Percentiles rank a stretch among this genome's conserved stretches.
phyloP scores from a whole-genome alignment of 208 protist species.

The Crithidia mellificae region DNA sequence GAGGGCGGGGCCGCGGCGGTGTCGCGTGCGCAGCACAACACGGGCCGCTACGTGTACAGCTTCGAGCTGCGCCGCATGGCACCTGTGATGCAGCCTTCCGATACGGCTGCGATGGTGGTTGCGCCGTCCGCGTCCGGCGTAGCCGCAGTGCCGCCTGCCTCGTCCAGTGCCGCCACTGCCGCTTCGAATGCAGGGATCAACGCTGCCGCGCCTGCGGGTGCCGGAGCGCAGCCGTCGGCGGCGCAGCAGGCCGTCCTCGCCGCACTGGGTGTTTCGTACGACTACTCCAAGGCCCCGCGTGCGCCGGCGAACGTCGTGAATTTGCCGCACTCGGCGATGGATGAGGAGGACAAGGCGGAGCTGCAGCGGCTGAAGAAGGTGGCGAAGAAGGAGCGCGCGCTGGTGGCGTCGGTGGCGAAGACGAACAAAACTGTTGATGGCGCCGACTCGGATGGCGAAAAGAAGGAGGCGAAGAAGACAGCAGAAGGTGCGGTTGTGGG shows the following conservation, averaged over 20 bases:
- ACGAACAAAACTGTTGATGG: background rate
- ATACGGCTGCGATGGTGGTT: background rate
- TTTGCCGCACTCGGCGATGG: slow-evolving; percentile 30
- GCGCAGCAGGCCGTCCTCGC: slow-evolving; percentile 35
- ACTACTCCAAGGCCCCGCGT: slow-evolving; percentile 39
- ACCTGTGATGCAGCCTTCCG: slow-evolving; percentile 44
- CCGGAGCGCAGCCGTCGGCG: background rate
- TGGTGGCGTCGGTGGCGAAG: slow-evolving; percentile 3
- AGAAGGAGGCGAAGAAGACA: background rate
- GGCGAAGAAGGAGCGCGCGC: slow-evolving; percentile 51
- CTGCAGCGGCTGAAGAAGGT: slow-evolving; percentile 38
- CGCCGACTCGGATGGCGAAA: background rate
- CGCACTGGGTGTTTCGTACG: slow-evolving; percentile 53
- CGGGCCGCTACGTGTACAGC: slow-evolving; percentile 62
- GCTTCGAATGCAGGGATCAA: no score
- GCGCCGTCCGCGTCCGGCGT: no score
- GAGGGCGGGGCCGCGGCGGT: background rate
- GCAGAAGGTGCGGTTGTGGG: no score
- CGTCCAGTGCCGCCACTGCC: background rate
- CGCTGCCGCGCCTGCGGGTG: background rate
- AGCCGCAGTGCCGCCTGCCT: background rate
- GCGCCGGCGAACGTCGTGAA: slow-evolving; percentile 25
- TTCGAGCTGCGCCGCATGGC: slow-evolving; percentile 90
- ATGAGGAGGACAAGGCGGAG: slow-evolving; percentile 46
- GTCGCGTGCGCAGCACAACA: background rate